A percentile compares a stretch with the other conserved stretches of the same genome.
phyloP scores from a whole-genome alignment of 768 basidiomycete genomes.

The Leccinum disarticulatum region DNA sequence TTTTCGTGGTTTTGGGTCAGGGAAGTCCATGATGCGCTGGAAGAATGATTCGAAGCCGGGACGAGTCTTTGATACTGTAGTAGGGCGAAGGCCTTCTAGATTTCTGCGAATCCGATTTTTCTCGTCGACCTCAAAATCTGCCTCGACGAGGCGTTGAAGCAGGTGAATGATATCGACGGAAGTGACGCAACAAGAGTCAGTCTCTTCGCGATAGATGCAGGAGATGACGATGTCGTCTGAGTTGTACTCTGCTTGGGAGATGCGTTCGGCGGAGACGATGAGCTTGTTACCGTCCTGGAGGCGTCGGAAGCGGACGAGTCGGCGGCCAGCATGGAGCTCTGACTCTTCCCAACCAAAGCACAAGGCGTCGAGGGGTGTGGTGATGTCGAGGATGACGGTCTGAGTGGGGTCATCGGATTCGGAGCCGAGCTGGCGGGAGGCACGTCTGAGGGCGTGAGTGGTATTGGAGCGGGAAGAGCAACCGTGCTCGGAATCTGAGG shows the following conservation, averaged over 20 bases:
- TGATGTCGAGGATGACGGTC: constrained; percentile 60
- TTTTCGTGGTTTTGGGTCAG: constrained; percentile 89
- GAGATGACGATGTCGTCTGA: constrained; percentile 84
- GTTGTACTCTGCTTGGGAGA: constrained; percentile 71
- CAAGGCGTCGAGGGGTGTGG: constrained; percentile 55
- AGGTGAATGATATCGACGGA: constrained; percentile 96
- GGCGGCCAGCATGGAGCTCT: constrained; percentile 68
- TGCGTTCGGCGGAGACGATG: constrained; percentile 74
- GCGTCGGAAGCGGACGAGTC: constrained; percentile 85
- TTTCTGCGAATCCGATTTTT: constrained; percentile 96
- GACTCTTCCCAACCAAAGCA: constrained; percentile 60
- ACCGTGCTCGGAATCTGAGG: constrained; percentile 40
- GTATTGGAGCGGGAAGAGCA: constrained; percentile 19
- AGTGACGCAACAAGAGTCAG: constrained; percentile 80
- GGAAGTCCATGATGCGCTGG: constrained; percentile 94
- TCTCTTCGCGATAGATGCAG: constrained; percentile 86
- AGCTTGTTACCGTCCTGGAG: constrained; percentile 75
- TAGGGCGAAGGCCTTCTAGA: constrained; percentile 88
- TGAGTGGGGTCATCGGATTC: constrained; percentile 45
- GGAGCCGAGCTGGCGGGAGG: constrained; percentile 21
- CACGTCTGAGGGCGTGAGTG: constrained; percentile 24
- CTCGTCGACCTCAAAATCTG: constrained; percentile 87
- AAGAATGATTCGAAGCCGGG: constrained; percentile 84
- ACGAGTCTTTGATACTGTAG: constrained; percentile 86
- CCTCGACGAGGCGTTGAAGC: constrained; percentile 73